Evolutionary conservation across 2,329 filamentous ascomycete species (phyloP), one percentile per base, ranked within the genome.

Genomic region (Fusarium beomiforme): DNA sequence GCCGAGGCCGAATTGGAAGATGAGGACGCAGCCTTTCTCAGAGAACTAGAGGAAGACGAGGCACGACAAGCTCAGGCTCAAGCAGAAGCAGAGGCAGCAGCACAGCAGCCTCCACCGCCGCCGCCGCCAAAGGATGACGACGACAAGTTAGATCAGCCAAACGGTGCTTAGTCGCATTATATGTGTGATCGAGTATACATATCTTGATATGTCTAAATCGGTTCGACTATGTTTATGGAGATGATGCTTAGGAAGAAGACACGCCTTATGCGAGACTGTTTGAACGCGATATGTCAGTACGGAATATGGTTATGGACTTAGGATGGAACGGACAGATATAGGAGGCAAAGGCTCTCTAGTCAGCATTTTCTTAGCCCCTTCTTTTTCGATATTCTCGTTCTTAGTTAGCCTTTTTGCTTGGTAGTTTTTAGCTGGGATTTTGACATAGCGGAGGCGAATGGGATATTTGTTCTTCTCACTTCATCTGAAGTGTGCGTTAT

Each of bases 371-470:
- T 46, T 60, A 55, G 29, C 29, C 19, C 44, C 41, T 41, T 43
- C 44, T 60, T 73, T 68, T 70, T 67, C 34, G 47, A 70, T 72
- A 70, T 67, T 56, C 61, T 64, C 34, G 53, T 67, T 72, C 60
- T 65, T 70, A 47, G 47, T 56, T 56, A 47, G 29, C 53, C 47
- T 64, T 58, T 60, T 64, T 63, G 46, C 39, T 56, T 41, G 67
- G 67, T 65, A 67, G 69, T 66, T 71, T 58, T 61, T 58, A 59
- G 43, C 58, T 64, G 67, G 64, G 46, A 54, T 73, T 61, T 59
- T 57, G 73, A 76, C 76, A 79, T 80, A 79, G 78, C 77, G 76
- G 76, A 78, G 76, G 78, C 76, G 78, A 79, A 79, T 72, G 70
- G 77, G 76, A 64, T 65, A n/a, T 69, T 68, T 50, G 60, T 51